Evolutionary conservation across 2,329 filamentous ascomycete species (phyloP), one percentile per base, ranked within the genome.

Genomic region (Ophiocordyceps robertsii): DNA sequence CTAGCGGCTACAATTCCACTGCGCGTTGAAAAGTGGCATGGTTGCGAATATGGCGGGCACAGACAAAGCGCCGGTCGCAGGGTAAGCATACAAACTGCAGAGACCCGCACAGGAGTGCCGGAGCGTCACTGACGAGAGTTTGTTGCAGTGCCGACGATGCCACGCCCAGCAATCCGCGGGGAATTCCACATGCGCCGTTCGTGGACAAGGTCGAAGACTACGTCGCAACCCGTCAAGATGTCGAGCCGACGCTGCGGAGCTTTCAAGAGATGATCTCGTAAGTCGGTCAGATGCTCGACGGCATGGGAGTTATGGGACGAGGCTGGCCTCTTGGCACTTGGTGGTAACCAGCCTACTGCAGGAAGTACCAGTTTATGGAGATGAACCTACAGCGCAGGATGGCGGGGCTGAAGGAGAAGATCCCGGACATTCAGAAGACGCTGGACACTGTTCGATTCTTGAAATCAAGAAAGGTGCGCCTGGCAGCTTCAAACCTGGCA

Each of bases 311-410:
- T 17, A 6, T 14, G n/a, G 33, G 3, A 36, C 31, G 13, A 14
- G 31, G 31, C 31, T 13, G 31, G 31, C 17, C 3, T 19, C 9
- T 19, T 8, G 14, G 10, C 14, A 32, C 7, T 21, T 16, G 38
- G 30, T 37, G 35, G 40, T 49, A 45, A 50, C 44, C 43, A 11
- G 19, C 17, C 17, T 10, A 39, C 24, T 31, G 21, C 59, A 94
- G 88, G 53, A 98, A 98, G 73, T 98, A 98, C 69, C 92, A 96
- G 63, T 98, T 96, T 67, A 98, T 98, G 92, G 88, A 96, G 67
- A 72, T 83, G 59, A 96, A 95, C 63, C 84, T 92, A 45, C 83
- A 94, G 62, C 76, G 87, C 49, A 77, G 92, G 39, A 82, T 84
- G 42, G 71, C 74, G 4, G 88, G 89, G 2, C 68, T 98, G 43